Percentiles rank a stretch among this genome's conserved stretches.
Evolutionary conservation across 116 monocot species (phyloP).

Genomic region (Dioscorea cayenensis): DNA sequence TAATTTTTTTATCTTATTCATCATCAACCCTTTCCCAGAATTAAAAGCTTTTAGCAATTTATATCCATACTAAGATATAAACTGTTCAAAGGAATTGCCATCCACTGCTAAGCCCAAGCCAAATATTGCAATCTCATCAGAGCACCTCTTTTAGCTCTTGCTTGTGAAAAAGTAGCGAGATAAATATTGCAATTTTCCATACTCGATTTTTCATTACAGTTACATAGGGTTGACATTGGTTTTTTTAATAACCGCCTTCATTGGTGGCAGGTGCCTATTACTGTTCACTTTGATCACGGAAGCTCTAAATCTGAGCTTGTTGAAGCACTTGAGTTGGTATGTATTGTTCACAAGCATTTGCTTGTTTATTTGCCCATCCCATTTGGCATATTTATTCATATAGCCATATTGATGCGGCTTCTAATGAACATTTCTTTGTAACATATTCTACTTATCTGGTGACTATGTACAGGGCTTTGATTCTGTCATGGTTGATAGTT

Average conservation of each 20-base stretch:
- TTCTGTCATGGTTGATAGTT: slow-evolving; percentile 96
- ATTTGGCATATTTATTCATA: background rate
- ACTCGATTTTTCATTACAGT: background rate
- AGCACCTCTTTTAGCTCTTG: background rate
- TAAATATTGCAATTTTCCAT: background rate
- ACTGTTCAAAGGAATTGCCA: no score
- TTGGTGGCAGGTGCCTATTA: slow-evolving; percentile 66
- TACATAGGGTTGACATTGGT: background rate
- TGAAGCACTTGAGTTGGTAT: slow-evolving; percentile 82
- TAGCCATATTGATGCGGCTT: background rate
- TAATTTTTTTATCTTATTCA: no score
- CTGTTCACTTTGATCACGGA: slow-evolving; percentile 94
- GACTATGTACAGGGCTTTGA: slow-evolving; percentile 62
- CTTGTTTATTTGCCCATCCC: background rate
- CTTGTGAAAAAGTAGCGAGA: background rate
- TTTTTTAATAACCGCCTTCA: background rate
- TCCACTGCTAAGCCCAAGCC: no score
- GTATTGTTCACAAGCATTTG: background rate
- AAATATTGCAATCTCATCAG: background rate
- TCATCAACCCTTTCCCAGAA: no score
- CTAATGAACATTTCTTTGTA: background rate
- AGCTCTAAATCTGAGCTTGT: slow-evolving; percentile 64
- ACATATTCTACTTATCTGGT: background rate
- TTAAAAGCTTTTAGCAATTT: no score
- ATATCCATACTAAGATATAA: no score